Evolutionary conservation across 2,329 filamentous ascomycete species (phyloP), one percentile per base, ranked within the genome.

Genomic region (Calycina herbarum): DNA sequence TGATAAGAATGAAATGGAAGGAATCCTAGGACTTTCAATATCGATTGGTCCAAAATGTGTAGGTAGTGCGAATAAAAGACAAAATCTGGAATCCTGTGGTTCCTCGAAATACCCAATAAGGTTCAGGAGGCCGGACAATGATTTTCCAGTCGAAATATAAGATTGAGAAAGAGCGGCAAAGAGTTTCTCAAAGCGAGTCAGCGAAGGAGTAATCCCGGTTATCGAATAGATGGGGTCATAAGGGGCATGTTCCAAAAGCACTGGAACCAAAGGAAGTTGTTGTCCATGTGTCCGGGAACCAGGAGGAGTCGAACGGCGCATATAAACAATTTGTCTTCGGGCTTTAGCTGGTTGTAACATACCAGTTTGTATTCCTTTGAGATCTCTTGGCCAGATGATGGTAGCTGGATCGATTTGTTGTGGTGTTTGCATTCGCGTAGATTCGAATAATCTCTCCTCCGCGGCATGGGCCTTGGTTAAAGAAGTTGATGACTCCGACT

Each of bases 71-170:
- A 92, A 94, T 11, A 94, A 84, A 11, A 94, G 81, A 5, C 91
- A 91, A 63, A 93, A 85, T 10, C 91, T 84, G 0, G 91, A 88
- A 62, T 86, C 81, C 20, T 86, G 84, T 62, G 89, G 82, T 71
- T 94, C 91, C 74, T 94, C 90, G 71, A 92, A 93, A 73, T 92
- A 94, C 2, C 86, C 87, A 13, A 89, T 77, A 57, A 90, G 78
- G 27, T 84, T 82, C 17, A 87, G 85, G 10, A 89, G 73, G 68
- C 91, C 82, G 74, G 75, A 69, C 84, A 88, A 81, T 83, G 90
- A 1, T 88, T 83, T 29, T 79, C 82, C 5, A 79, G 82, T 1
- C 83, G 86, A 73, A 48, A 74, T 70, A 51, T 74, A 74, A 8
- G 73, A 68, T 61, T 74, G 74, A 4, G 73, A 74, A 13, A 89